These are phyloP conservation scores for Echium plantagineum DNA, from an alignment of 257 asterid species.

Conservation along the genomic window DNA sequence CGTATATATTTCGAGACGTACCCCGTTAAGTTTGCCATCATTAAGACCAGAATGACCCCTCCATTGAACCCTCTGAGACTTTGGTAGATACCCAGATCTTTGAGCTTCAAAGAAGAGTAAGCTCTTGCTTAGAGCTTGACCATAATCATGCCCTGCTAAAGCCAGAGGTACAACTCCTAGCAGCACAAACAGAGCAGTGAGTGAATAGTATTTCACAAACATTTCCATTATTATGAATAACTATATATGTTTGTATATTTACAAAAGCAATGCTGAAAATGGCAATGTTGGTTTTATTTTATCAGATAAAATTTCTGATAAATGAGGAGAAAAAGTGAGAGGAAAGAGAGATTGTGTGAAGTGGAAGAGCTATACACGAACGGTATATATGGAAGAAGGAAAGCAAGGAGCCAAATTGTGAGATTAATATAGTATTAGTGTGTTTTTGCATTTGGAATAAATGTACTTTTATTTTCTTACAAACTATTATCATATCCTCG, in stretches of 20 bases:
- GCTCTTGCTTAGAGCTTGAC: slow-evolving; percentile 59
- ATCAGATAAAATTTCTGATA: background rate
- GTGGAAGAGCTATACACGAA: slow-evolving; percentile 4
- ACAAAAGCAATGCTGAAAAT: background rate
- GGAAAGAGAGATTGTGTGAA: slow-evolving; percentile 2
- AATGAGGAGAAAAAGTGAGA: background rate
- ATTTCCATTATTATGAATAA: slow-evolving; percentile 24
- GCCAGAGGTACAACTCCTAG: slow-evolving; percentile 30
- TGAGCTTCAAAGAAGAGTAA: slow-evolving; percentile 79
- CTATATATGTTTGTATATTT: background rate
- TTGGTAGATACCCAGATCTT: slow-evolving; percentile 74
- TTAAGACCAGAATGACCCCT: slow-evolving; percentile 70
- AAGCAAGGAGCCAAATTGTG: background rate
- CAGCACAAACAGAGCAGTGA: slow-evolving; percentile 37
- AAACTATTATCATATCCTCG: too few species aligned
- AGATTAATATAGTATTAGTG: too few species aligned
- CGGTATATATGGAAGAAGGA: slow-evolving; percentile 9
- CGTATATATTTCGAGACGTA: too few species aligned
- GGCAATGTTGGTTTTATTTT: background rate
- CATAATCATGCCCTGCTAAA: slow-evolving; percentile 60
- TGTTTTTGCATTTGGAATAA: too few species aligned
- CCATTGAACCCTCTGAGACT: slow-evolving; percentile 59
- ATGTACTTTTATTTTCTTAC: too few species aligned
- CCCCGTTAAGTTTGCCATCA: slow-evolving; percentile 68
- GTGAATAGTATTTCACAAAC: slow-evolving; percentile 26